Evolutionary conservation across 2,329 filamentous ascomycete species (phyloP).

Genomic region (Epicoccum nigrum): DNA sequence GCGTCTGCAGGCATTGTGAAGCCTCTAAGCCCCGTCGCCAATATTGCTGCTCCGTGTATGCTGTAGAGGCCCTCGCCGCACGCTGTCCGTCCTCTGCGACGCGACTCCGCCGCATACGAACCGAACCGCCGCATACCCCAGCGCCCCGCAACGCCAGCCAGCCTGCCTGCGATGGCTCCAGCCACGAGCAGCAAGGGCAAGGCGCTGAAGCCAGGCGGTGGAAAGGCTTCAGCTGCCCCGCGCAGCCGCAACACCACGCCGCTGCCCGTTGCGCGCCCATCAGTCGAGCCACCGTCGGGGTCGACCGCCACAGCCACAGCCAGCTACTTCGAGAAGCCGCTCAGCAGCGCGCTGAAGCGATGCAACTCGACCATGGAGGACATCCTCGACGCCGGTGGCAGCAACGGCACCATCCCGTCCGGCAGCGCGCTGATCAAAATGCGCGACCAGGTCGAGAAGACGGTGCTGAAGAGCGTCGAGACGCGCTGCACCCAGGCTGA

Average conservation of each 20-base stretch:
- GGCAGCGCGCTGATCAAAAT: constrained; percentile 69
- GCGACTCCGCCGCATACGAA: constrained; percentile 3
- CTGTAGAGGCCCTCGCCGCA: not conserved
- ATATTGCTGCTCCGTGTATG: not conserved
- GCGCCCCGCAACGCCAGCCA: not conserved
- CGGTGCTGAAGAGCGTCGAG: constrained; percentile 50
- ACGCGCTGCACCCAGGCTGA: constrained; percentile 70
- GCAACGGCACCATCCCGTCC: constrained; percentile 60
- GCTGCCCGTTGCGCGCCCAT: constrained; percentile 60
- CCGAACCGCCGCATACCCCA: not conserved
- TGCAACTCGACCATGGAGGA: constrained; percentile 70
- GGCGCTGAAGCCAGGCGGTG: constrained; percentile 50
- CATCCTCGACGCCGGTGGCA: constrained; percentile 67
- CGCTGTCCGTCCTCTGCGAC: constrained; percentile 2
- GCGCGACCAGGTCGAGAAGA: constrained; percentile 68
- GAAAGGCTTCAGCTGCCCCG: constrained; percentile 35
- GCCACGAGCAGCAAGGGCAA: constrained; percentile 57
- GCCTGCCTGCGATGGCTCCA: constrained; percentile 37
- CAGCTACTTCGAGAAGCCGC: constrained; percentile 69
- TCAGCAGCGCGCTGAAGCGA: constrained; percentile 61
- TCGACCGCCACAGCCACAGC: constrained; percentile 57
- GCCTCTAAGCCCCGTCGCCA: not conserved
- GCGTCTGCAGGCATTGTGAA: not conserved
- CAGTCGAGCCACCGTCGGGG: constrained; percentile 44
- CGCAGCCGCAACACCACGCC: constrained; percentile 81